These are phyloP conservation scores for Phytopythium litorale DNA, from an alignment of 352 stramenopile species.

Conservation along the genomic window DNA sequence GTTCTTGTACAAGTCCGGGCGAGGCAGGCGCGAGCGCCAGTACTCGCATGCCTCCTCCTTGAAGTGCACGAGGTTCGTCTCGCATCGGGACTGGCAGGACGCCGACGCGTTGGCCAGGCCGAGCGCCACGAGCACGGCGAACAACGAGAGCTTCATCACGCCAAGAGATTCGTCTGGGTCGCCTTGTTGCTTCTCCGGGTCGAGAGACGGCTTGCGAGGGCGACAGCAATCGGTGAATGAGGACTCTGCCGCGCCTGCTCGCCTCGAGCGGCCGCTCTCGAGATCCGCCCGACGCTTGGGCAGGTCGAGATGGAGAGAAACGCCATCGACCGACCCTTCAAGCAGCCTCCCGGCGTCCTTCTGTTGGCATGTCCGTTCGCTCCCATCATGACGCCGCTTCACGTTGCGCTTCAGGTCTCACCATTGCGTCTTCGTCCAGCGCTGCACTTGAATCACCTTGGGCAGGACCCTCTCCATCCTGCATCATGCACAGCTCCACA, in stretches of 20 bases:
- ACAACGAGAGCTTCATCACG: slow-evolving; percentile 30
- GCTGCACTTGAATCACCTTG: background rate
- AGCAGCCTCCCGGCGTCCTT: background rate
- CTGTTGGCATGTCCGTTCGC: background rate
- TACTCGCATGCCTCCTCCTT: slow-evolving; percentile 32
- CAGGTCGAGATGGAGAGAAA: background rate
- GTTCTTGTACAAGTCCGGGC: slow-evolving; percentile 49
- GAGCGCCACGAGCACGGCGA: slow-evolving; percentile 9
- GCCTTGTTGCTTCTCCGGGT: background rate
- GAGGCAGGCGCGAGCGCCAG: slow-evolving; percentile 38
- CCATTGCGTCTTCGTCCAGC: background rate
- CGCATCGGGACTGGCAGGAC: slow-evolving; percentile 27
- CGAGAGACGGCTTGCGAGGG: background rate
- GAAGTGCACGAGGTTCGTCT: slow-evolving; percentile 38
- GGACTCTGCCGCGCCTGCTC: background rate
- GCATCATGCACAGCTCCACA: background rate
- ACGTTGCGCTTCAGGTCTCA: background rate
- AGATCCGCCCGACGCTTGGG: slow-evolving; percentile 2
- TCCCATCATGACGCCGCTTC: background rate
- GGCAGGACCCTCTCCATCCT: background rate
- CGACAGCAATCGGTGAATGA: slow-evolving; percentile 4
- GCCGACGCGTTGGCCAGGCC: slow-evolving; percentile 10
- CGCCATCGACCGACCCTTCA: slow-evolving; percentile 3
- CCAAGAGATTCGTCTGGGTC: background rate
- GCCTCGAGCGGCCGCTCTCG: background rate